Percentiles rank a stretch among this genome's conserved stretches.
Evolutionary conservation across 805 yeast species (phyloP).

Genomic region (Candida patagonica): DNA sequence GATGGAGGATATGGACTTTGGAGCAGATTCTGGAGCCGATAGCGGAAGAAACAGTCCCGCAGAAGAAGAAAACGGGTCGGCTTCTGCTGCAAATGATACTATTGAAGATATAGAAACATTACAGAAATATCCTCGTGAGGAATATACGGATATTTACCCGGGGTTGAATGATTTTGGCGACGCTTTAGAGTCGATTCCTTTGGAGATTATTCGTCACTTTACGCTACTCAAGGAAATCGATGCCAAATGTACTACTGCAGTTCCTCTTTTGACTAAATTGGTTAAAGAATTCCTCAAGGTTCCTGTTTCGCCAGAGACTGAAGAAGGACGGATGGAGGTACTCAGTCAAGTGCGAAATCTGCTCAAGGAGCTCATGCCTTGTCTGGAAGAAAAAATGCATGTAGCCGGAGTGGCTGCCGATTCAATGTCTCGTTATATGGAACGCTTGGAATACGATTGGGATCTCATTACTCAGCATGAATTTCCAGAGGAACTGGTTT

Average conservation of each 20-base stretch:
- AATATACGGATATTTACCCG: conserved; percentile 38
- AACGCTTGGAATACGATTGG: conserved; percentile 71
- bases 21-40: not conserved
- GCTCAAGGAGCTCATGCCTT: conserved; percentile 70
- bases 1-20: not conserved
- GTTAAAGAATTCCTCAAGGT: conserved; percentile 41
- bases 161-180: conserved; percentile 90
- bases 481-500: conserved; percentile 68
- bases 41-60: not conserved
- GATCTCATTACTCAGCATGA: conserved; percentile 66
- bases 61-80: conserved; percentile 1
- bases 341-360: conserved; percentile 32
- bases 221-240: conserved; percentile 88
- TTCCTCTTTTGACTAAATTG: conserved; percentile 54
- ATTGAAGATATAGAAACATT: not conserved
- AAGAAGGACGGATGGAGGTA: conserved; percentile 8
- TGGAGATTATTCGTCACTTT: conserved; percentile 72
- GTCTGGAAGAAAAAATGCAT: conserved; percentile 94
- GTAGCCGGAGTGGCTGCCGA: conserved; percentile 89
- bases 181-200: conserved; percentile 82
- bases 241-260: conserved; percentile 75
- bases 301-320: conserved; percentile 15
- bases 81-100: not conserved
- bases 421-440: conserved; percentile 54
- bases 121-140: not conserved